phyloP scores from a whole-genome alignment of 352 stramenopile genomes.

The Pythium aquatile region DNA sequence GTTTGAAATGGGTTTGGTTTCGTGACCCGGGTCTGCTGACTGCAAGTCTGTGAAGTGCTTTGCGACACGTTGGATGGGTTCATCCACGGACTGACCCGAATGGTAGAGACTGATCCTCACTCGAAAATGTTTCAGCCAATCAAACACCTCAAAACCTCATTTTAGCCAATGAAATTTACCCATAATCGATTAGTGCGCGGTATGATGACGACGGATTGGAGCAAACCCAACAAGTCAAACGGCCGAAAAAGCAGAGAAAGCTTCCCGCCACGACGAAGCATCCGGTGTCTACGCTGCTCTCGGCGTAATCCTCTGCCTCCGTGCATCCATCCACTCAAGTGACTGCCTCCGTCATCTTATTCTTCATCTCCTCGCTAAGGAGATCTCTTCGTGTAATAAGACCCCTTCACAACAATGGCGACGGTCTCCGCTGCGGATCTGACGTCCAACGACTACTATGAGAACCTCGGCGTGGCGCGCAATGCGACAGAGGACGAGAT shows the following conservation, averaged over 20 bases:
- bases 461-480: slow-evolving; percentile 75
- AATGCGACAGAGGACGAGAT: slow-evolving; percentile 75
- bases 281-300: neutral
- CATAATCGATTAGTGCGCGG: neutral
- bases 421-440: slow-evolving; percentile 39
- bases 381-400: neutral
- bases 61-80: slow-evolving; percentile 5
- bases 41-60: neutral
- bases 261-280: neutral
- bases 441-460: slow-evolving; percentile 80
- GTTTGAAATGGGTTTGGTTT: neutral
- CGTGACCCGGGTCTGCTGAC: neutral
- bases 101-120: neutral
- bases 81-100: neutral
- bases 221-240: neutral
- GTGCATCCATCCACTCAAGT: neutral
- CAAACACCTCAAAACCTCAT: neutral
- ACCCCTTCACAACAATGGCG: slow-evolving; percentile 6
- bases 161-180: slow-evolving; percentile 2
- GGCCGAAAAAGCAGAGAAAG: neutral
- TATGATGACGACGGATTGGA: neutral
- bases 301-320: neutral
- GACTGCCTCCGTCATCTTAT: neutral
- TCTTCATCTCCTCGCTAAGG: neutral
- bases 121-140: slow-evolving; percentile 4